Evolutionary conservation across 2,329 filamentous ascomycete species (phyloP), one percentile per base, ranked within the genome.

Genomic region (Dactylellina cionopaga): DNA sequence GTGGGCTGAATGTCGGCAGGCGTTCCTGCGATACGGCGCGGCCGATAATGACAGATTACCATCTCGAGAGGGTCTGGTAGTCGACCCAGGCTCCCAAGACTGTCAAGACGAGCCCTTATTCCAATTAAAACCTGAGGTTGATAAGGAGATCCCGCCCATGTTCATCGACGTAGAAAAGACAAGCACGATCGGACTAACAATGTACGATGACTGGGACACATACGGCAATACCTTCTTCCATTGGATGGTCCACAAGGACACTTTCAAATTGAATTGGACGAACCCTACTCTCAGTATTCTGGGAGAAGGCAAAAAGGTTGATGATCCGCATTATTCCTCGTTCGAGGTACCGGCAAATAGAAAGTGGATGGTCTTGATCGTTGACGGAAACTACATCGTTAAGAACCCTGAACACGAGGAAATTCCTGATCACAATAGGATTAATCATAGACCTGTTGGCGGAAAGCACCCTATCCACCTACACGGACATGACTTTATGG

Each of bases 401-500:
- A 33, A 33, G 22, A 15, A 24, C 24, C 19, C 9, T 10, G 31
- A 55, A 9, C 75, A 77, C 19, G 75, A 76, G 49, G 66, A 62
- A 62, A 75, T 47, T 43, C 74, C n/a, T 22, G 49, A 15, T 65
- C 70, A 29, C 64, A 29, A 15, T 15, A 15, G 15, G 15, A 9
- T 29, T n/a, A 17, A 29, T 31, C 46, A 29, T 17, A 9, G 25
- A 49, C 46, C 46, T 7, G 13, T 31, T 13, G 25, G 24, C n/a
- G 7, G 22, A 5, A 6, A 9, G 13, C 37, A 71, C 10, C 39
- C 44, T 9, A 65, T 85, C 78, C 84, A 86, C 74, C 79, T 86
- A 17, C 84, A 86, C 78, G 85, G 84, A 1, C 82, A 86, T 77
- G 83, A 86, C 75, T 87, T 87, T 79, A 83, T 85, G 78, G 79